These are phyloP conservation scores for Suillus weaverae DNA, from an alignment of 768 basidiomycete genomes.

Conservation along the genomic window DNA sequence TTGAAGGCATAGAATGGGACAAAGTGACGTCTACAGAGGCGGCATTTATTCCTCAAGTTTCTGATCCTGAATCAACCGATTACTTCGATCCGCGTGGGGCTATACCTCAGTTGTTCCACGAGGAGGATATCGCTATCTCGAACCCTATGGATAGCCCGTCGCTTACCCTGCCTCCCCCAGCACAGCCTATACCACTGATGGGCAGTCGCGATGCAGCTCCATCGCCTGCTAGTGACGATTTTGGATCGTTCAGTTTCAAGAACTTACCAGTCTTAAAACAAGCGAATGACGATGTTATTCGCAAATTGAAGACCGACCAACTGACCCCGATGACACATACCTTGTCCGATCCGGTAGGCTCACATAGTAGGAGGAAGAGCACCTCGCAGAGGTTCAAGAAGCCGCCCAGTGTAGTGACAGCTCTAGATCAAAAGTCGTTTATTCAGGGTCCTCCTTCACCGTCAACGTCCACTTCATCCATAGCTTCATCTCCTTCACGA, in stretches of 20 bases:
- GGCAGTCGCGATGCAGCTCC: constrained; percentile 43
- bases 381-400: constrained; percentile 82
- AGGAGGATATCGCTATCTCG: constrained; percentile 72
- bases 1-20: constrained; percentile 90
- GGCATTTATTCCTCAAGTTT: constrained; percentile 92
- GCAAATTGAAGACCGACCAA: constrained; percentile 91
- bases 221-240: constrained; percentile 79
- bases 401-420: constrained; percentile 75
- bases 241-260: constrained; percentile 98
- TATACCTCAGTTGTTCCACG: constrained; percentile 85
- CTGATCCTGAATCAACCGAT: constrained; percentile 98
- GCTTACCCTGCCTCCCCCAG: constrained; percentile 20
- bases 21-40: constrained; percentile 86
- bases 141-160: constrained; percentile 46
- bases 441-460: constrained; percentile 87
- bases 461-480: constrained; percentile 87
- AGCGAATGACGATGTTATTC: constrained; percentile 97
- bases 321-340: constrained; percentile 76
- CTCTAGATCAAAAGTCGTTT: constrained; percentile 58
- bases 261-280: constrained; percentile 95
- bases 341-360: constrained; percentile 58
- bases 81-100: constrained; percentile 98
- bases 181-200: constrained; percentile 23
- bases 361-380: constrained; percentile 72
- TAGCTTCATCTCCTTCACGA: constrained; percentile 86